Evolutionary conservation across 1,284 basidiomycete genomes (phyloP).

Genomic region (Ceratobasidium sp.): DNA sequence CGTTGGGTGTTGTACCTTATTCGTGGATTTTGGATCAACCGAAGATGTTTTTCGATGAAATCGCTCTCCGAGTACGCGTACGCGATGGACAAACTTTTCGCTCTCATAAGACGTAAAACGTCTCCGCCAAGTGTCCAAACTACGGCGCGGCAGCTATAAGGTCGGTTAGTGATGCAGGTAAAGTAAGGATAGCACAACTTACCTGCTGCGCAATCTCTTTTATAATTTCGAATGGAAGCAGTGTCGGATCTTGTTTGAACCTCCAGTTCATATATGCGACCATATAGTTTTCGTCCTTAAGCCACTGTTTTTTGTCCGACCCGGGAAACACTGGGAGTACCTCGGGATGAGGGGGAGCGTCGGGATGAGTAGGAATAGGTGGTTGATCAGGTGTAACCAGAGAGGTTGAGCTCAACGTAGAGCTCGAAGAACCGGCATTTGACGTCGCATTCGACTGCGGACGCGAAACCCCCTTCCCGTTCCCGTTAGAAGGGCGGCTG

Average conservation of each 20-base stretch:
- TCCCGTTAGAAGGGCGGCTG: no score
- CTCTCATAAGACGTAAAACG: constrained; percentile 23
- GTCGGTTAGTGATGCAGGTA: not conserved
- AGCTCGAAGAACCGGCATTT: not conserved
- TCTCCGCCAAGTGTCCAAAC: not conserved
- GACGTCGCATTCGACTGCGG: no score
- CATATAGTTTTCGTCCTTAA: constrained; percentile 31
- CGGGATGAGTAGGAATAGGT: no score
- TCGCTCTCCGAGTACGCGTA: constrained; percentile 17
- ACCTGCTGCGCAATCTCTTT: constrained; percentile 22
- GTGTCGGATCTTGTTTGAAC: constrained; percentile 13
- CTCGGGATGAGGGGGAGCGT: not conserved
- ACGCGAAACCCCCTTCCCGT: no score
- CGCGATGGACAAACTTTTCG: constrained; percentile 15
- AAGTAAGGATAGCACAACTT: not conserved
- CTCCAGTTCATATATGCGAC: constrained; percentile 42
- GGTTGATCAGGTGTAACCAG: not conserved
- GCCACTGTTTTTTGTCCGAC: not conserved
- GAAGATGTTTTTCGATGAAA: constrained; percentile 13
- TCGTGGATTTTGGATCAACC: not conserved
- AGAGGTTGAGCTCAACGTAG: not conserved
- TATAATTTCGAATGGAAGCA: constrained; percentile 32
- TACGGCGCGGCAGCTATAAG: constrained; percentile 10
- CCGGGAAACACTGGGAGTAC: not conserved
- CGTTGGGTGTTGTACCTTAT: no score